A percentile compares a stretch with the other conserved stretches of the same genome.
Conservation (phyloP, 331 rosid genomes). For the Acacia pycnantha region DNA sequence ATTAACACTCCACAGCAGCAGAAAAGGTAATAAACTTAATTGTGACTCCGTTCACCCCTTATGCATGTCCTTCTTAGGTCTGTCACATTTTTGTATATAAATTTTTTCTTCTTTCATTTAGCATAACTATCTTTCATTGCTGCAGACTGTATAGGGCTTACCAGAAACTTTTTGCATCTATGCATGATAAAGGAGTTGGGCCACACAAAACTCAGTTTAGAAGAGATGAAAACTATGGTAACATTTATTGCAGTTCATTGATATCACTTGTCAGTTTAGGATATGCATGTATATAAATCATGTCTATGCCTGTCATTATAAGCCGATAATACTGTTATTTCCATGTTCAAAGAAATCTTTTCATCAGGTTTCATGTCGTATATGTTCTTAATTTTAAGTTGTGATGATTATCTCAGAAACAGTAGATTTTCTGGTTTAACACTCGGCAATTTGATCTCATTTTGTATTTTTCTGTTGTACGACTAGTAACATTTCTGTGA, state of each 20-base stretch:
- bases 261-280: neutral
- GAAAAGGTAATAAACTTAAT: conserved; percentile 56
- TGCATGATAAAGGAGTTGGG: conserved; percentile 86
- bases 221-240: conserved; percentile 97
- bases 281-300: neutral
- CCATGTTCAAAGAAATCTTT: neutral
- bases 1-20: conserved; percentile 68
- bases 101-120: conserved; percentile 2
- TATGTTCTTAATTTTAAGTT: neutral
- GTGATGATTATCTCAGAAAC: neutral
- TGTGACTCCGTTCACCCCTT: conserved; percentile 1
- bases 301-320: neutral
- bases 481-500: neutral
- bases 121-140: conserved; percentile 29
- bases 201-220: conserved; percentile 94
- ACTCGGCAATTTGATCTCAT: neutral
- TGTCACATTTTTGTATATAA: neutral
- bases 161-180: conserved; percentile 83
- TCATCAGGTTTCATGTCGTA: neutral
- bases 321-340: neutral
- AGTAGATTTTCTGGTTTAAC: neutral
- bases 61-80: neutral
- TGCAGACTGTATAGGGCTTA: conserved; percentile 92
- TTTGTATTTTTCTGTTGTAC: neutral
- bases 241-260: conserved; percentile 18